Base-by-base conservation (phyloP, 2,329 filamentous ascomycete genomes). In the Teratosphaeria pseudoeucalypti region DNA sequence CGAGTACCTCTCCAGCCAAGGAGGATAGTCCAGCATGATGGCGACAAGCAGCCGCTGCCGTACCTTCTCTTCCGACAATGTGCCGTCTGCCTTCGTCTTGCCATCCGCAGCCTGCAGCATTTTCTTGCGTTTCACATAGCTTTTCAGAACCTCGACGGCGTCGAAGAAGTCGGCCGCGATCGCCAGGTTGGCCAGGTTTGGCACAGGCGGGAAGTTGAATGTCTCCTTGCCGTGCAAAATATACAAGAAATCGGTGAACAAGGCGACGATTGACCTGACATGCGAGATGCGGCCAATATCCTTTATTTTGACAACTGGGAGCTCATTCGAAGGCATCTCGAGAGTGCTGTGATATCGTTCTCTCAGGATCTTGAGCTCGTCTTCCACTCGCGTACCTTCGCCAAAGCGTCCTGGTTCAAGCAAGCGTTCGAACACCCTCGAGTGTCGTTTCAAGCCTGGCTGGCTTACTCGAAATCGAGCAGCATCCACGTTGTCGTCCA, bases 91-190 rank as follows among this genome's bases (percentile, higher is more conserved):
- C 59, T 79, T 76, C 47, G 72, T 71, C 64, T 76, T 79, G 14
- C 71, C 71, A 60, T 79, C 78, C 6, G 79, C 68, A 19, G 71
- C 61, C 39, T 73, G 69, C 23, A 78, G 61, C 32, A 74, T 71
- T 64, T 76, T 78, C 66, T 73, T 77, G 57, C 70, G 71, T 55
- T 77, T 78, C 19, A 87, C 71, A 63, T 83, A 82, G 54, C 75
- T 76, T 9, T 81, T 77, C 1, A 90, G 78, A 11, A 77, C 70
- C 2, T 77, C 71, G 1, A 84, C 73, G 61, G 85, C 87, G 73
- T 87, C 85, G 72, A 90, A 91, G 53, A 86, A 82, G 71, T 91
- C 88, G 10, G 87, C 86, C 59, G 89, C 80, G 57, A 90, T 80
- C 49, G 86, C 84, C 49, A 91, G 75, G 1, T 86, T 87, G 14